Conservation (phyloP, 2,329 filamentous ascomycete genomes). For the Aspergillus awamori region DNA sequence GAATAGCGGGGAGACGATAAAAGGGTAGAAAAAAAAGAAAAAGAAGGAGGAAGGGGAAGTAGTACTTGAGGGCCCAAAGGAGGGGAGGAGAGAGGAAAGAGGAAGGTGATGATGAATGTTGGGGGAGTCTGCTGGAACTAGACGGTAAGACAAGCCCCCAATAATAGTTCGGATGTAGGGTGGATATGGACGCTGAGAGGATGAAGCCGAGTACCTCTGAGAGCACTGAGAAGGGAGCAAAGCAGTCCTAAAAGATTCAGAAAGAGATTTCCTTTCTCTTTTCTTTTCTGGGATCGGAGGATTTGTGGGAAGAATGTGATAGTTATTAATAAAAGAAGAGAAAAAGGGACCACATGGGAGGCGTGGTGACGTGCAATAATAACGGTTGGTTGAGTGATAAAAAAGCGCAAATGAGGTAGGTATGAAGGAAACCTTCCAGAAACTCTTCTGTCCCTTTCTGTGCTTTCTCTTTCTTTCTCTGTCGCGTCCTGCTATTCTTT, state of each 20-base stretch:
- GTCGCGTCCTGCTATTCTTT: not conserved
- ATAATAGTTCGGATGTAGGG: slow-evolving; percentile 16
- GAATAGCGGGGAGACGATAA: slow-evolving; percentile 27
- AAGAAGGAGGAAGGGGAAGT: slow-evolving; percentile 12
- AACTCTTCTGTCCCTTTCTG: slow-evolving; percentile 9
- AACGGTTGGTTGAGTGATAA: slow-evolving; percentile 10
- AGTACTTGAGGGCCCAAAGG: slow-evolving; percentile 20
- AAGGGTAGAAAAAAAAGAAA: slow-evolving; percentile 11
- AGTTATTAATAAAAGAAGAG: slow-evolving; percentile 21
- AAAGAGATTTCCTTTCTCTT: not conserved
- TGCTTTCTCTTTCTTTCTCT: slow-evolving; percentile 2
- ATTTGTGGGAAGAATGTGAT: slow-evolving; percentile 23
- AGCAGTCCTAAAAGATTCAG: slow-evolving; percentile 4
- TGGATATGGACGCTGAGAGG: slow-evolving; percentile 10
- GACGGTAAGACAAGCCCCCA: slow-evolving; percentile 19
- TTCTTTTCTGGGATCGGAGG: slow-evolving; percentile 9
- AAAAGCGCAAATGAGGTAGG: slow-evolving; percentile 4
- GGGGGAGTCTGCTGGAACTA: slow-evolving; percentile 11
- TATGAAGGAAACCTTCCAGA: slow-evolving; percentile 17
- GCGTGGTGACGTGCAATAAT: slow-evolving; percentile 22
- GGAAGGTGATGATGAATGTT: slow-evolving; percentile 14
- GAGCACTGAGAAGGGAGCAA: too few relatives aligned
- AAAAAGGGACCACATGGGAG: slow-evolving; percentile 25
- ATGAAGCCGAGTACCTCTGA: not conserved
- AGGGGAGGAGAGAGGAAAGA: slow-evolving; percentile 22